phyloP scores from a whole-genome alignment of 176 grass and related monocot genomes.

The Puya raimondii region DNA sequence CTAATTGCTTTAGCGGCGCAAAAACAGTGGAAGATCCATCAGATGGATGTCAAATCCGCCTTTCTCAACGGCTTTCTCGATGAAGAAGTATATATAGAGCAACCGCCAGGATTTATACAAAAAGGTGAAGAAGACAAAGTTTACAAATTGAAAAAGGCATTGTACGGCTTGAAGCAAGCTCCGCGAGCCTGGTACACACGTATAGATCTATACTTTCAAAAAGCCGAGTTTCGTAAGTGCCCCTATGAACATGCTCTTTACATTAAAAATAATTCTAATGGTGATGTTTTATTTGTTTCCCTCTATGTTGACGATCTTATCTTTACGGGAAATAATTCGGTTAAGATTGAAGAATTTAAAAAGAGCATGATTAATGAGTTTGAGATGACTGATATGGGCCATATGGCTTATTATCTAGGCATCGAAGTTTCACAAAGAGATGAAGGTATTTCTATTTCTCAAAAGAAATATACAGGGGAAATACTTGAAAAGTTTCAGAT shows the following conservation, averaged over 20 bases:
- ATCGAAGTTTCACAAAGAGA: background rate
- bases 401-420: conserved; percentile 10
- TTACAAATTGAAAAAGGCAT: background rate
- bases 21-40: background rate
- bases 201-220: background rate
- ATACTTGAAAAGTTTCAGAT: conserved; percentile 6
- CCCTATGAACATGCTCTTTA: background rate
- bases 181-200: background rate
- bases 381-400: conserved; percentile 9
- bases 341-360: background rate
- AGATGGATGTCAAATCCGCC: background rate
- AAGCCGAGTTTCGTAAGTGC: background rate
- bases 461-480: background rate
- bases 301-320: conserved; percentile 14
- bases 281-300: background rate
- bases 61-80: background rate
- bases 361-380: background rate
- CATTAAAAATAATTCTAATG: background rate
- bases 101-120: too few species aligned
- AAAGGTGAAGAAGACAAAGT: background rate
- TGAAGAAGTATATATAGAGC: background rate
- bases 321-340: conserved; percentile 3
- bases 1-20: background rate
- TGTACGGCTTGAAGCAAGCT: background rate
- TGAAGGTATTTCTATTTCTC: background rate